These are phyloP conservation scores for Plasmopara halstedii DNA, from an alignment of 352 stramenopile genomes.

Conservation along the genomic window DNA sequence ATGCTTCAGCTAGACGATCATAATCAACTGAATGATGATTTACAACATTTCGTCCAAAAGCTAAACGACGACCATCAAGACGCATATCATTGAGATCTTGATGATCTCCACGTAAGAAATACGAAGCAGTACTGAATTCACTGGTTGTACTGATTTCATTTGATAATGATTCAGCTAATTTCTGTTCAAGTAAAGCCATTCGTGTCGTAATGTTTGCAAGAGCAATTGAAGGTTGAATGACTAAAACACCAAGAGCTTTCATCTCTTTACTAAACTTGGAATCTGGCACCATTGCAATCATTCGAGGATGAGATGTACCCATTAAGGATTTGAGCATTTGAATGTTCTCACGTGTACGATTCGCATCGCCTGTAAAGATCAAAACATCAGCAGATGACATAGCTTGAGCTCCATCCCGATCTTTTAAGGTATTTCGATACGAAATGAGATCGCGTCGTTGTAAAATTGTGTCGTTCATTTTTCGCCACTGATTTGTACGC, in stretches of 20 bases:
- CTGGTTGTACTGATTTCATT: constrained; percentile 40
- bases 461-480: constrained; percentile 51
- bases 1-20: constrained; percentile 31
- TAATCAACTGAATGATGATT: constrained; percentile 65
- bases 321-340: constrained; percentile 39
- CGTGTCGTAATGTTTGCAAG: constrained; percentile 59
- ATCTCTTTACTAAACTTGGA: constrained; percentile 31
- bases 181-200: constrained; percentile 49
- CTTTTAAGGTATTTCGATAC: constrained; percentile 54
- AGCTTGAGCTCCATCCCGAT: constrained; percentile 23
- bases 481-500: constrained; percentile 44
- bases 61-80: constrained; percentile 26
- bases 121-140: constrained; percentile 39
- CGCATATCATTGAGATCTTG: constrained; percentile 35
- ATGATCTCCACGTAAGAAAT: constrained; percentile 39
- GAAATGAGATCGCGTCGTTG: constrained; percentile 50
- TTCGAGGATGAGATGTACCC: constrained; percentile 33
- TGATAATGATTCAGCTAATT: constrained; percentile 32
- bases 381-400: constrained; percentile 48
- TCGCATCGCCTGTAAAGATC: constrained; percentile 52
- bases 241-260: constrained; percentile 41
- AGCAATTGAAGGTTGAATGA: constrained; percentile 55
- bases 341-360: constrained; percentile 39
- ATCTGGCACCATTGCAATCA: constrained; percentile 51
- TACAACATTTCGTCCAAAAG: constrained; percentile 41